phyloP scores from a whole-genome alignment of 2,329 filamentous ascomycete species.

The Diaporthe ampelina region DNA sequence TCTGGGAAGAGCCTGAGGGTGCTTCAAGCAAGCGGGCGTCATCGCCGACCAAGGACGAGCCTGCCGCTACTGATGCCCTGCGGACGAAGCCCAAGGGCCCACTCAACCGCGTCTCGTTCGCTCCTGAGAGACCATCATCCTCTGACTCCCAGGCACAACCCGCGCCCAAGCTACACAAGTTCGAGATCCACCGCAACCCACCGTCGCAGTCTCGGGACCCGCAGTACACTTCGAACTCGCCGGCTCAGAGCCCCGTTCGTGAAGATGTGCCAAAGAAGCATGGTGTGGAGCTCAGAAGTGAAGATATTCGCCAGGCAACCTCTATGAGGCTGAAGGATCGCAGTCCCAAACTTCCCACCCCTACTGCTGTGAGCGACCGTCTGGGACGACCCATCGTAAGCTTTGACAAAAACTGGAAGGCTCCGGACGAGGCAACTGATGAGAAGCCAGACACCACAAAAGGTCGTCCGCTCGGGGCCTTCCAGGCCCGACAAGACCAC shows the following conservation, averaged over 20 bases:
- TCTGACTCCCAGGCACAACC: conserved; percentile 54
- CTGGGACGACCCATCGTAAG: conserved; percentile 96
- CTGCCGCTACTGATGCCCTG: conserved; percentile 59
- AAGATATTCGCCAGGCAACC: conserved; percentile 91
- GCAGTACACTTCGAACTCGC: conserved; percentile 79
- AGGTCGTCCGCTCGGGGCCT: conserved; percentile 41
- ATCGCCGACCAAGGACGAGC: conserved; percentile 39
- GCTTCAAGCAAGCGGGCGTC: conserved; percentile 47
- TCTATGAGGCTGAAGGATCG: conserved; percentile 90
- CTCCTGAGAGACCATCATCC: conserved; percentile 56
- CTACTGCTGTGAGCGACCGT: conserved; percentile 90
- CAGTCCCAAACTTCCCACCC: conserved; percentile 88
- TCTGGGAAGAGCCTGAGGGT: conserved; percentile 89
- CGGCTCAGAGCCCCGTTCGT: conserved; percentile 46
- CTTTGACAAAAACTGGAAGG: conserved; percentile 89
- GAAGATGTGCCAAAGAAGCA: conserved; percentile 74
- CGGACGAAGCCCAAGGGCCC: conserved; percentile 75
- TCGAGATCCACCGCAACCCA: conserved; percentile 85
- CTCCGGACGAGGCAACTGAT: conserved; percentile 79
- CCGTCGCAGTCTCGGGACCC: conserved; percentile 87
- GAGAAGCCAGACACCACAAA: conserved; percentile 67
- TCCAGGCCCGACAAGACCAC: conserved; percentile 48
- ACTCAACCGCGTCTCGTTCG: conserved; percentile 72
- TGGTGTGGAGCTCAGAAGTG: conserved; percentile 84
- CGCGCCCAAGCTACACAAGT: conserved; percentile 57